Base-by-base conservation (phyloP, 2,329 filamentous ascomycete genomes). In the Fusarium brevicatenulatum region DNA sequence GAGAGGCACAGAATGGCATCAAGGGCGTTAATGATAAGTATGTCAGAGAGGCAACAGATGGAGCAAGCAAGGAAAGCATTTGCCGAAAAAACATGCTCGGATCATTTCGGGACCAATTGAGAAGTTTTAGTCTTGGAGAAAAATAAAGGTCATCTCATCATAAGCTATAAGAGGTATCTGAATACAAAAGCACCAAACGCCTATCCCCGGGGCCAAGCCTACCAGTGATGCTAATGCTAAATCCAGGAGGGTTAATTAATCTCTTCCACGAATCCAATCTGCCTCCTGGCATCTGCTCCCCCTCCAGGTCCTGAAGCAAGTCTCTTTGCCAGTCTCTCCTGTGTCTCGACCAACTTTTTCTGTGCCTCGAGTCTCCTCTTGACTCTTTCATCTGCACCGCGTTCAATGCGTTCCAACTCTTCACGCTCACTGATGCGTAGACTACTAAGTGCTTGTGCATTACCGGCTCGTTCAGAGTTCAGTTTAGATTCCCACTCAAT, bases 251-350 rank as follows among this genome's bases (percentile, higher is more conserved):
- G 44, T 76, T 76, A 86, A 68, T 84, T 84, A 76, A 89, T 65
- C 80, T 89, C 88, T 53, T 85, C 85, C 37, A 90, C 83, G 71
- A 84, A 90, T n/a, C 88, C 88, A 81, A 89, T 86, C 81, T 88
- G 86, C 69, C 85, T 83, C 73, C 86, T 80, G 46, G 78, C 58
- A 42, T 82, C 64, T n/a, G 78, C 57, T 34, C 81, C 64, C 10
- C 68, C 72, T 23, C 67, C 63, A 3, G 78, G 73, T 2, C 77
- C 79, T 21, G 86, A 83, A 13, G 88, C 86, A 65, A 90, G 77
- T 73, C 83, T 82, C 66, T 78, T 80, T 2, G 82, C 82, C 61
- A 84, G 63, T 69, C 79, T 80, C 66, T 83, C 82, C 75, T 84
- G 82, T 46, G 80, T 82, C 56, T 89, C 86, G 5, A 90, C 86